Percentiles rank a stretch among this genome's conserved stretches.
Evolutionary conservation across 2,329 filamentous ascomycete species (phyloP).

Genomic region (Curvularia sp.): DNA sequence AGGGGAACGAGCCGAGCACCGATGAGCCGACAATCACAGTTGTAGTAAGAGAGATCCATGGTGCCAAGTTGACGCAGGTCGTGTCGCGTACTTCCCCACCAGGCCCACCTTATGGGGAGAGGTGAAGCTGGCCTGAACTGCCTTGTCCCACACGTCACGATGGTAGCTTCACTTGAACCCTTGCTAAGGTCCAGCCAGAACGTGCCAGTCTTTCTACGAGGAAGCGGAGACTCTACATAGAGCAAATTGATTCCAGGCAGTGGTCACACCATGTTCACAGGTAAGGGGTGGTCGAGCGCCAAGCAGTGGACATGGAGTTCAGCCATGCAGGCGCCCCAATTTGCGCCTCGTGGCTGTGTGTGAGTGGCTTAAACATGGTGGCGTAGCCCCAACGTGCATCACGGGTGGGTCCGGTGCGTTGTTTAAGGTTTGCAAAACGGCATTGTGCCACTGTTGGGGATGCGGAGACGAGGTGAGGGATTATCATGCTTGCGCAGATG

Average conservation of each 20-base stretch:
- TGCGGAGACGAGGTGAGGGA: constrained; percentile 9
- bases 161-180: not conserved
- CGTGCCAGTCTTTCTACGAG: not conserved
- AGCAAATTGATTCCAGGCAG: not conserved
- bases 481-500: not conserved
- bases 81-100: not conserved
- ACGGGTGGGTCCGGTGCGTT: constrained; percentile 27
- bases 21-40: not conserved
- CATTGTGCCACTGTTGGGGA: constrained; percentile 16
- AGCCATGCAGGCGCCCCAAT: constrained; percentile 22
- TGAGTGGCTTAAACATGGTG: constrained; percentile 26
- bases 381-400: constrained; percentile 27
- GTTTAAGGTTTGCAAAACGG: constrained; percentile 12
- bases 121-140: not conserved
- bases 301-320: constrained; percentile 12
- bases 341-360: constrained; percentile 31
- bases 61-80: constrained; percentile 5
- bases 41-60: constrained; percentile 1
- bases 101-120: not conserved
- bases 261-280: constrained; percentile 7
- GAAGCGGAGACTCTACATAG: not conserved
- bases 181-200: not conserved
- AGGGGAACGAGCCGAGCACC: not conserved
- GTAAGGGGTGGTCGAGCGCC: constrained; percentile 9
- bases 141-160: not conserved